Percentiles rank a stretch among this genome's conserved stretches.
Evolutionary conservation across 1,284 basidiomycete species (phyloP).

Genomic region (Irpex sp.): DNA sequence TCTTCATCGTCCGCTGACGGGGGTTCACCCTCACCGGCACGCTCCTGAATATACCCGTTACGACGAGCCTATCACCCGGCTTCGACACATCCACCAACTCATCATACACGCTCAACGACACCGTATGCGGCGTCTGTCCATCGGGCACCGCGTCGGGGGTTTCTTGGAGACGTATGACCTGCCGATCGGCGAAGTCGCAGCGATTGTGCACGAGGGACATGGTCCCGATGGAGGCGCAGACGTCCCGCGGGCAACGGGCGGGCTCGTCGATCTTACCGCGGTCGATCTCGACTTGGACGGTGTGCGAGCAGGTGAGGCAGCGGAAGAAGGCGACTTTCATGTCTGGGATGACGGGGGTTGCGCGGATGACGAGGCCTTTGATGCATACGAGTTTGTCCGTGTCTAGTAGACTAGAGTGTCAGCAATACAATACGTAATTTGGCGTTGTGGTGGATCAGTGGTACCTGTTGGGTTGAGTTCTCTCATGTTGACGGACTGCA

Average conservation of each 20-base stretch:
- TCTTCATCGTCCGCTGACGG: slow-evolving; percentile 87
- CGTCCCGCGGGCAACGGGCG: slow-evolving; percentile 85
- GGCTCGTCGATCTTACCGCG: slow-evolving; percentile 96
- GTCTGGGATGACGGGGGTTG: slow-evolving; percentile 96
- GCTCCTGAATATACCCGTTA: slow-evolving; percentile 94
- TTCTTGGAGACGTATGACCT: slow-evolving; percentile 94
- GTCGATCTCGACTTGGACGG: slow-evolving; percentile 93
- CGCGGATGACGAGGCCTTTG: slow-evolving; percentile 96
- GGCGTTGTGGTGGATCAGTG: slow-evolving; percentile 20
- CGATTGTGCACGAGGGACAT: slow-evolving; percentile 98
- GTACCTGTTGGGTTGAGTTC: slow-evolving; percentile 86
- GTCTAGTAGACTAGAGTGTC: slow-evolving; percentile 44
- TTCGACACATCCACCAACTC: slow-evolving; percentile 95
- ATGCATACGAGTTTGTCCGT: slow-evolving; percentile 96
- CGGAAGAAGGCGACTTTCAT: slow-evolving; percentile 99
- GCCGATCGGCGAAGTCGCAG: slow-evolving; percentile 93
- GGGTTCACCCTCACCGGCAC: slow-evolving; percentile 94
- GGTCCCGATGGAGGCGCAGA: slow-evolving; percentile 83
- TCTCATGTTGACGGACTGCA: slow-evolving; percentile 84
- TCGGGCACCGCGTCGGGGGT: slow-evolving; percentile 98
- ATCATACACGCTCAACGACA: slow-evolving; percentile 94
- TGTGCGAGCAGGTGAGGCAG: slow-evolving; percentile 94
- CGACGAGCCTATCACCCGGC: slow-evolving; percentile 89
- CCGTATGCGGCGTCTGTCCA: slow-evolving; percentile 97
- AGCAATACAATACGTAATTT: background rate